Base-by-base conservation (phyloP, 1,139 yeast species). In the Debaryomyces singareniensis region DNA sequence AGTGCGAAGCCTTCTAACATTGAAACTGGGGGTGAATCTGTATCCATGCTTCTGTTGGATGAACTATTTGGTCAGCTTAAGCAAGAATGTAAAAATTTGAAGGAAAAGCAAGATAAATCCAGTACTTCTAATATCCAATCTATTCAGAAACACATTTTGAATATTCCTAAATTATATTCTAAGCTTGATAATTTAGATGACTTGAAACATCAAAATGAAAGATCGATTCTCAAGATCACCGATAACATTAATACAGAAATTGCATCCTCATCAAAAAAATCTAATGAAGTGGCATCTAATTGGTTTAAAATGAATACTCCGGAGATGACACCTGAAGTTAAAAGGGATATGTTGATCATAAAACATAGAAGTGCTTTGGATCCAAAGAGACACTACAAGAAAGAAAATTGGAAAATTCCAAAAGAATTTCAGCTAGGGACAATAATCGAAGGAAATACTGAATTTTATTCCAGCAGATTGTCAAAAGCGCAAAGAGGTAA, bases 361-460 rank as follows among this genome's bases (percentile, higher is more conserved):
- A 80, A 85, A 48, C 85, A 89, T 63, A 77, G 98, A 57, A 79
- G 82, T 38, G 96, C 91, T 13, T 68, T 91, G 40, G 98, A 91
- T 51, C 97, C 97, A 4, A 91, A 91, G 57, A 75, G 97, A 47
- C 96, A 87, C 58, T 91, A 91, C 58, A 86, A 84, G 58, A 85
- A 85, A 54, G 93, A 83, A 35, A 80, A 78, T 39, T 84, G 94
- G 81, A 71, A 70, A 33, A 67, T 74, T 4, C 95, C 96, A 13
- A 86, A 84, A 47, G 75, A 68, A 41, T 87, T 91, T 54, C 93
- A 89, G 39, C 73, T 84, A 49, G 98, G 98, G 9, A 87, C 96
- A 0, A 74, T 91, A 22, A 57, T 89, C 13, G 93, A 83, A 45
- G 93, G 89, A 27, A 76, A 80, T 39, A 71, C 85, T 1, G 96